These are phyloP conservation scores for Tricholoma bakamatsutake DNA, from an alignment of 768 basidiomycete species.

Conservation along the genomic window DNA sequence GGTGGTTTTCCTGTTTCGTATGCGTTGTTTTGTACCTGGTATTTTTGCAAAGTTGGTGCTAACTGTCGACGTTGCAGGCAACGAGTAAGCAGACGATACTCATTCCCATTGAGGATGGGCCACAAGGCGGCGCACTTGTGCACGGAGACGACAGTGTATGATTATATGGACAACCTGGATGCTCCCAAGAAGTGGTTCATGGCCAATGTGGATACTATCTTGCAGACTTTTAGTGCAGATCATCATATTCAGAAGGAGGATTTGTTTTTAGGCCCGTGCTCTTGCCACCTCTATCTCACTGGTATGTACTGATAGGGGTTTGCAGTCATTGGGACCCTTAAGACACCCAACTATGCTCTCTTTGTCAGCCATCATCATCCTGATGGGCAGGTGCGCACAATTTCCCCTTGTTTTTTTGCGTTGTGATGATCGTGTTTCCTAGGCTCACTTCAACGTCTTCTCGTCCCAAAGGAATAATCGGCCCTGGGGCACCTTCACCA, in stretches of 20 bases:
- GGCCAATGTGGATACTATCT: conserved; percentile 57
- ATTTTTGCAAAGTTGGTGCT: not conserved
- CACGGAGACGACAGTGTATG: conserved; percentile 65
- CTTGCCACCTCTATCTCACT: not conserved
- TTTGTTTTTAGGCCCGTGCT: conserved; percentile 41
- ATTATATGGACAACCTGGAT: conserved; percentile 56
- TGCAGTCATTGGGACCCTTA: conserved; percentile 62
- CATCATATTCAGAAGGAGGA: conserved; percentile 55
- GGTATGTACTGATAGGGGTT: not conserved
- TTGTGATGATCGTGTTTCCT: not conserved
- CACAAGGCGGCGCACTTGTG: conserved; percentile 64
- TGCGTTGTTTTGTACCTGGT: conserved; percentile 15
- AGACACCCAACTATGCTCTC: conserved; percentile 65
- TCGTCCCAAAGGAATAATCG: conserved; percentile 43
- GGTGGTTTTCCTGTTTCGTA: conserved; percentile 33
- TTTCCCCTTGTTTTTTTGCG: not conserved
- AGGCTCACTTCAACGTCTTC: conserved; percentile 71
- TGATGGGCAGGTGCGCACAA: conserved; percentile 42
- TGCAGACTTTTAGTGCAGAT: conserved; percentile 44
- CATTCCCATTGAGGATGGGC: conserved; percentile 55
- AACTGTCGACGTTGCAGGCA: conserved; percentile 24
- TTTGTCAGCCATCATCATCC: conserved; percentile 72
- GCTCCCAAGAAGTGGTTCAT: conserved; percentile 72
- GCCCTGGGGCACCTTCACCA: conserved; percentile 72
- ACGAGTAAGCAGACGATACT: conserved; percentile 44